Conservation (phyloP, 306 rosid genomes). For the Cucurbita maxima region DNA sequence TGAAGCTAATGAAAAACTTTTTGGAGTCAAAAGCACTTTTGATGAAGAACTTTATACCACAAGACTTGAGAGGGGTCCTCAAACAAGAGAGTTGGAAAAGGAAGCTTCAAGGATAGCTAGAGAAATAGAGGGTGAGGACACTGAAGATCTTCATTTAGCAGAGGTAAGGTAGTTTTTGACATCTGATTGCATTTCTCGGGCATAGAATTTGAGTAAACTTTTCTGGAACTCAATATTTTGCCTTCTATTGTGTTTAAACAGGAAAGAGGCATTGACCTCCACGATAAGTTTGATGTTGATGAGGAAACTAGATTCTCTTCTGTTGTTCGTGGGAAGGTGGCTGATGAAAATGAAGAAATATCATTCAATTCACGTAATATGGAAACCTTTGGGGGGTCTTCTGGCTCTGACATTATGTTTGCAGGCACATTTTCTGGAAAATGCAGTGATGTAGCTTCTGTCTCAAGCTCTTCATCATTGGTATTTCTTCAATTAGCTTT, state of each 20-base stretch:
- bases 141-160: slow-evolving; percentile 82
- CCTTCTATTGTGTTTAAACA: slow-evolving; percentile 26
- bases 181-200: not conserved
- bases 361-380: slow-evolving; percentile 44
- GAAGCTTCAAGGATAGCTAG: slow-evolving; percentile 73
- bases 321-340: slow-evolving; percentile 53
- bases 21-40: slow-evolving; percentile 88
- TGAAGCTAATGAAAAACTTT: slow-evolving; percentile 65
- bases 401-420: slow-evolving; percentile 26
- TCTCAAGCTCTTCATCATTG: slow-evolving; percentile 33
- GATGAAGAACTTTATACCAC: slow-evolving; percentile 83
- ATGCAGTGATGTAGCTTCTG: slow-evolving; percentile 34
- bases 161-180: slow-evolving; percentile 46
- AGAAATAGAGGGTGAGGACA: slow-evolving; percentile 94
- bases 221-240: slow-evolving; percentile 6
- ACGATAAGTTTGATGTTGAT: slow-evolving; percentile 50
- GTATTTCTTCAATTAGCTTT: slow-evolving; percentile 24
- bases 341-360: slow-evolving; percentile 52
- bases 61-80: slow-evolving; percentile 80
- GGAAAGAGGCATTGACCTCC: slow-evolving; percentile 67
- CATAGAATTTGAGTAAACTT: not conserved
- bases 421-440: slow-evolving; percentile 33
- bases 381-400: slow-evolving; percentile 58
- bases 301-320: slow-evolving; percentile 93
- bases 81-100: slow-evolving; percentile 53